Percentiles rank a stretch among this genome's conserved stretches.
Evolutionary conservation across 495 filamentous ascomycete species (phyloP).

Genomic region (Xylaria palmicola): DNA sequence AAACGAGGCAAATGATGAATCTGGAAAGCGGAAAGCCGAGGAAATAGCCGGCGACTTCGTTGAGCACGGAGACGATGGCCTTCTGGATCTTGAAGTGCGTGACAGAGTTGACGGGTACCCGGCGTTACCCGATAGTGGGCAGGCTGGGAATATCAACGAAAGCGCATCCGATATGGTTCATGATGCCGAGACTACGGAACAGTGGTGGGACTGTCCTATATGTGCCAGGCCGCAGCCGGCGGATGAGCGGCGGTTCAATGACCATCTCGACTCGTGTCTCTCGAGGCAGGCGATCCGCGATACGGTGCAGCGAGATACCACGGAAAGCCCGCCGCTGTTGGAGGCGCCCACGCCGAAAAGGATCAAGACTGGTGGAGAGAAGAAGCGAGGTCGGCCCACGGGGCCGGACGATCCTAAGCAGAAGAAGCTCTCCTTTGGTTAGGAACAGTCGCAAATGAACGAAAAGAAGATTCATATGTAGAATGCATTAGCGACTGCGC

Average conservation of each 20-base stretch:
- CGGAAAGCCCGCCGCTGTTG: conserved; percentile 11
- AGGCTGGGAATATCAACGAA: background rate
- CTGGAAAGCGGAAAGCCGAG: conserved; percentile 22
- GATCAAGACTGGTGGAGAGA: conserved; percentile 34
- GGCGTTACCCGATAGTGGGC: background rate
- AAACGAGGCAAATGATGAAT: conserved; percentile 8
- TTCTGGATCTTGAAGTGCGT: conserved; percentile 1
- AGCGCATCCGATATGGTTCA: conserved; percentile 33
- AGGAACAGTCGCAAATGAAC: background rate
- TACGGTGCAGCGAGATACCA: conserved; percentile 57
- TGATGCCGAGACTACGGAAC: conserved; percentile 46
- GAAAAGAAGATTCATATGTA: background rate
- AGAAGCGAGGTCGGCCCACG: conserved; percentile 31
- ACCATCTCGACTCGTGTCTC: conserved; percentile 91
- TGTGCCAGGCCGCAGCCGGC: conserved; percentile 71
- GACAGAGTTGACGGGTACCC: background rate
- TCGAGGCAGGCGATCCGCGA: conserved; percentile 83
- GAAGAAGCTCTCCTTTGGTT: conserved; percentile 47
- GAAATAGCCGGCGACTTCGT: background rate
- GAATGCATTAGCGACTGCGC: background rate
- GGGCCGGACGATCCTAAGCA: conserved; percentile 40
- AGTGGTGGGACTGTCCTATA: conserved; percentile 84
- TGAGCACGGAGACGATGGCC: conserved; percentile 17
- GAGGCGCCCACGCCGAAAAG: conserved; percentile 26
- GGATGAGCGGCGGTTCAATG: conserved; percentile 80